Conservation (phyloP, 2,329 filamentous ascomycete species). For the Fusarium paranaense region DNA sequence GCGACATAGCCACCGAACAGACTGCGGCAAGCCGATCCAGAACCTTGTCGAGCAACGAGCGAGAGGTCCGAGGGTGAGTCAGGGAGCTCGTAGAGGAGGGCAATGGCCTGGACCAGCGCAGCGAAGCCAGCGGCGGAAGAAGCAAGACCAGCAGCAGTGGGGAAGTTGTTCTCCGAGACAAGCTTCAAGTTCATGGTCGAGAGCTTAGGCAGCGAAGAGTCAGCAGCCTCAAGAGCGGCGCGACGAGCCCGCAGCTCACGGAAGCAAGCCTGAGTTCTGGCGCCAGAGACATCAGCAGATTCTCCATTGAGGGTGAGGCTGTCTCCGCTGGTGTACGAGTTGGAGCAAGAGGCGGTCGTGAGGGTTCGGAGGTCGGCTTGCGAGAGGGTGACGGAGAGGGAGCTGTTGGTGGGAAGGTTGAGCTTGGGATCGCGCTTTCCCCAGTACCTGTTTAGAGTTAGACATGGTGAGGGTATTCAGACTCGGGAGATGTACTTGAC, state of each 20-base stretch:
- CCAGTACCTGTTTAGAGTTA: constrained; percentile 72
- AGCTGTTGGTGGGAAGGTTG: constrained; percentile 98
- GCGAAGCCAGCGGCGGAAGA: constrained; percentile 78
- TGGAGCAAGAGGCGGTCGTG: constrained; percentile 92
- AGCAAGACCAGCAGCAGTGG: constrained; percentile 90
- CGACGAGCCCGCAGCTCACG: constrained; percentile 85
- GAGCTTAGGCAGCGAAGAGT: constrained; percentile 84
- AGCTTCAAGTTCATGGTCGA: constrained; percentile 82
- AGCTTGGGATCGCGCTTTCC: constrained; percentile 94
- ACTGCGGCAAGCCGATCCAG: constrained; percentile 92
- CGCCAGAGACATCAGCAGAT: constrained; percentile 84
- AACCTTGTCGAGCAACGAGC: constrained; percentile 91
- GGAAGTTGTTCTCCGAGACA: constrained; percentile 98
- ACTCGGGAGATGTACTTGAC: constrained; percentile 76
- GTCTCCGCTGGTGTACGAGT: constrained; percentile 73
- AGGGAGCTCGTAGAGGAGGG: constrained; percentile 89
- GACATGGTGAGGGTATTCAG: background rate
- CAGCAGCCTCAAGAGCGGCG: constrained; percentile 76
- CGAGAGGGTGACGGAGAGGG: constrained; percentile 94
- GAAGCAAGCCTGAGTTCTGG: constrained; percentile 95
- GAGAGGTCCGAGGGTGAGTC: constrained; percentile 86
- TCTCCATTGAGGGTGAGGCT: constrained; percentile 87
- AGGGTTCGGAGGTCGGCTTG: constrained; percentile 94
- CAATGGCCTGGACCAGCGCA: constrained; percentile 84
- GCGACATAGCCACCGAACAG: constrained; percentile 96